phyloP scores from a whole-genome alignment of 2,329 filamentous ascomycete species.

The Tolypocladium amazonense region DNA sequence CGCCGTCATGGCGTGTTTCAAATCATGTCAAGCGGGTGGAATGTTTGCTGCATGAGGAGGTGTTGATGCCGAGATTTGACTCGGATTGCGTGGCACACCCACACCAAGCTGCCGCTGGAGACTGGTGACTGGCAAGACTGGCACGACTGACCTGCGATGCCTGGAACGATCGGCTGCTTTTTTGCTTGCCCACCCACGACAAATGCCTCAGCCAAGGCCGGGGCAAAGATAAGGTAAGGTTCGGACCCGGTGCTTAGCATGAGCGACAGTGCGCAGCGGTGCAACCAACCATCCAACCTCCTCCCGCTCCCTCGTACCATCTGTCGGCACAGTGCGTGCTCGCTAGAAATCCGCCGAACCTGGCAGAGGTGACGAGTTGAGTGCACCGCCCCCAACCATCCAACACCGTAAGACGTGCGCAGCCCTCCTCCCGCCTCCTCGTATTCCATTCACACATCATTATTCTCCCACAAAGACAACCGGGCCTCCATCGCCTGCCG shows the following conservation, averaged over 20 bases:
- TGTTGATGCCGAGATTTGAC: not conserved
- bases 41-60: not conserved
- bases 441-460: not conserved
- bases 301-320: not conserved
- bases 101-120: too few species aligned
- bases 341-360: not conserved
- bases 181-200: not conserved
- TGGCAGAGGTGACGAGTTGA: not conserved
- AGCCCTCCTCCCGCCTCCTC: not conserved
- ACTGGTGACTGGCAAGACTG: too few species aligned
- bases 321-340: not conserved
- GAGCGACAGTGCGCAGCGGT: not conserved
- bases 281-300: not conserved
- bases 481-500: not conserved
- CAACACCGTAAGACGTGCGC: not conserved
- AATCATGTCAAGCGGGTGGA: not conserved
- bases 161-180: too few species aligned
- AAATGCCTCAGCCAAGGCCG: not conserved
- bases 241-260: not conserved
- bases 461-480: not conserved
- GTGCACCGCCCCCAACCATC: not conserved
- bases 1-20: not conserved
- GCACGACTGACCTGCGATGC: too few species aligned
- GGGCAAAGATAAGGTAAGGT: too few species aligned
- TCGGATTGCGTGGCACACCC: not conserved